Percentiles rank a stretch among this genome's conserved stretches.
These are phyloP conservation scores for Cladosporium cucumerinum DNA, from an alignment of 2,329 filamentous ascomycete genomes.

Conservation along the genomic window DNA sequence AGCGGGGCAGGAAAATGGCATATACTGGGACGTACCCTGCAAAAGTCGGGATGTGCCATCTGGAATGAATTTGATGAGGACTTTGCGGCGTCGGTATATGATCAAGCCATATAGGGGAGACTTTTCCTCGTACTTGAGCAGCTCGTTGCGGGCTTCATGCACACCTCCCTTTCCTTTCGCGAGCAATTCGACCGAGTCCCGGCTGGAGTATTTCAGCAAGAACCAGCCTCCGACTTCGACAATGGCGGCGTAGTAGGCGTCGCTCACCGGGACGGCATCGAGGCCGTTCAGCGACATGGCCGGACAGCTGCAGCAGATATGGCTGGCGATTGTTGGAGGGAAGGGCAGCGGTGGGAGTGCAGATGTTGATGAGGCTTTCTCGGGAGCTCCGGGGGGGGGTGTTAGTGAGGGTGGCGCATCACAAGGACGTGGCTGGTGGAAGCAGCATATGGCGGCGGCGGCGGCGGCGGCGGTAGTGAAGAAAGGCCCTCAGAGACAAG, in stretches of 20 bases:
- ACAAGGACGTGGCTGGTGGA: background rate
- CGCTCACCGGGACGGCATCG: slow-evolving; percentile 74
- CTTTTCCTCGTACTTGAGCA: slow-evolving; percentile 74
- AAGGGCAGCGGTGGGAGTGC: slow-evolving; percentile 17
- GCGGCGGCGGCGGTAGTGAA: background rate
- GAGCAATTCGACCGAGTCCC: slow-evolving; percentile 82
- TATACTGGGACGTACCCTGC: slow-evolving; percentile 65
- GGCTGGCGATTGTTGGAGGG: slow-evolving; percentile 14
- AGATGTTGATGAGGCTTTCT: slow-evolving; percentile 14
- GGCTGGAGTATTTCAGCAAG: slow-evolving; percentile 81
- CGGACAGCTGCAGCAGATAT: slow-evolving; percentile 14
- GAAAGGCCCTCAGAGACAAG: background rate
- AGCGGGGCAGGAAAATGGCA: background rate
- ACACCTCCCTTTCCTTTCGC: slow-evolving; percentile 76
- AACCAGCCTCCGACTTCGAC: slow-evolving; percentile 95
- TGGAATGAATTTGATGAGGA: slow-evolving; percentile 88
- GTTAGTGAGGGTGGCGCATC: slow-evolving; percentile 7
- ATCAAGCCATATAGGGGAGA: slow-evolving; percentile 91
- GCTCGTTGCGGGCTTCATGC: slow-evolving; percentile 73
- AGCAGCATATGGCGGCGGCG: background rate
- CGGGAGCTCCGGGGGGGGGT: background rate
- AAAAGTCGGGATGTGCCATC: slow-evolving; percentile 86
- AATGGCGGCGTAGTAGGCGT: slow-evolving; percentile 76
- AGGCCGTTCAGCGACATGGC: slow-evolving; percentile 94
- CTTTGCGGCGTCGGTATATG: slow-evolving; percentile 82